A percentile compares a stretch with the other conserved stretches of the same genome.
Conservation (phyloP, 768 basidiomycete species). For the Gautieria morchelliformis region DNA sequence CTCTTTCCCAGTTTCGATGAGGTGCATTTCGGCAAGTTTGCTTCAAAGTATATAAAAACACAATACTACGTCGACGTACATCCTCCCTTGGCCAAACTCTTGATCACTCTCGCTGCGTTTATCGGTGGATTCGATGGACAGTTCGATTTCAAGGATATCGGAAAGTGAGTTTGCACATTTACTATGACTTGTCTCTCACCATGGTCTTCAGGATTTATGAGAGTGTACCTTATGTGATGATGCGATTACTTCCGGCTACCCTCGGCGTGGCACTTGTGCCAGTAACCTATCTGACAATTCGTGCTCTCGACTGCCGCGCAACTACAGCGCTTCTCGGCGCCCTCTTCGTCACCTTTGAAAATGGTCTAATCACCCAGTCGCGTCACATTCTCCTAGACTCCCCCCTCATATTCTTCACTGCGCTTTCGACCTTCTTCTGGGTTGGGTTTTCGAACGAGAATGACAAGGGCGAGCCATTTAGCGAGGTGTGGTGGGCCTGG, state of each 20-base stretch:
- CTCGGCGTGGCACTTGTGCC: constrained; percentile 88
- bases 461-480: constrained; percentile 76
- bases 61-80: constrained; percentile 93
- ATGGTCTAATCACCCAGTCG: constrained; percentile 91
- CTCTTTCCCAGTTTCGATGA: constrained; percentile 73
- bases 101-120: constrained; percentile 87
- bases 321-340: constrained; percentile 88
- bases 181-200: neutral
- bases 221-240: constrained; percentile 87
- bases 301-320: constrained; percentile 83
- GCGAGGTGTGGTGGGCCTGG: constrained; percentile 87
- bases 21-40: constrained; percentile 98
- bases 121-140: constrained; percentile 82
- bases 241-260: constrained; percentile 90
- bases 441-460: constrained; percentile 79
- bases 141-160: constrained; percentile 97
- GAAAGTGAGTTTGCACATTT: constrained; percentile 50
- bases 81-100: constrained; percentile 90
- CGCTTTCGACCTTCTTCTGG: constrained; percentile 80
- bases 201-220: constrained; percentile 55
- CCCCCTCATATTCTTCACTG: constrained; percentile 97
- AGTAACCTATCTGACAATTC: constrained; percentile 86
- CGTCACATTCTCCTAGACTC: constrained; percentile 96
- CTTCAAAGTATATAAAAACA: constrained; percentile 86
- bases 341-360: constrained; percentile 92